Base-by-base conservation (phyloP, 805 yeast genomes). In the Suhomyces canberraensis region DNA sequence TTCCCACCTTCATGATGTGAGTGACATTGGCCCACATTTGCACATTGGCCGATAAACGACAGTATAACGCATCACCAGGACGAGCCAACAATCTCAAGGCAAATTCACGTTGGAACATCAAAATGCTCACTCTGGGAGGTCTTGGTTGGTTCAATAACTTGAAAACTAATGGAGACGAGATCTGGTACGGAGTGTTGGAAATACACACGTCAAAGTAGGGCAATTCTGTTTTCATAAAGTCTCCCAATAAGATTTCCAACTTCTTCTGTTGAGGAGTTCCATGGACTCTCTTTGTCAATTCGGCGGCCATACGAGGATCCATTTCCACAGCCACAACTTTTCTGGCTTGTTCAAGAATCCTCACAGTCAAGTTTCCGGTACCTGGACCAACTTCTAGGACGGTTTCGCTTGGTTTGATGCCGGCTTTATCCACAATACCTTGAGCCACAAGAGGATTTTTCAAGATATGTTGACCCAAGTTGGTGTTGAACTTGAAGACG, bases 291-390 rank as follows among this genome's bases (percentile, higher is more conserved):
- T 93, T 93, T 8, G 97, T 88, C 52, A 93, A 72, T 63, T 93
- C 98, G 0, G 98, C 98, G 2, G 98, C 98, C 98, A 93, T 93
- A 66, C 97, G 74, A n/a, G 98, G 98, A 66, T 93, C 98, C 88
- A 90, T 90, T 67, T 93, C 98, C 36, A 86, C 93, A 0, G 98
- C 98, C 32, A 87, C 76, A n/a, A 91, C 97, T 51, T 87, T 89
- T 39, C 86, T 74, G 0, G 97, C 98, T 60, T 89, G 84, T 51
- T 91, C 97, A 37, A 93, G 64, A 25, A 93, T 93, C 44, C 95
- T 74, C 25, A 91, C 95, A 0, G 98, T 93, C 64, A 93, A 73
- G 54, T 93, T 93, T 69, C 98, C 98, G 0, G 98, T 93, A 78
- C 98, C 98, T 3, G 98, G 98, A 52, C 98, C 98, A 35, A 93